Evolutionary conservation across 352 stramenopile species (phyloP), one percentile per base, ranked within the genome.

Genomic region (Phytophthora pisi): DNA sequence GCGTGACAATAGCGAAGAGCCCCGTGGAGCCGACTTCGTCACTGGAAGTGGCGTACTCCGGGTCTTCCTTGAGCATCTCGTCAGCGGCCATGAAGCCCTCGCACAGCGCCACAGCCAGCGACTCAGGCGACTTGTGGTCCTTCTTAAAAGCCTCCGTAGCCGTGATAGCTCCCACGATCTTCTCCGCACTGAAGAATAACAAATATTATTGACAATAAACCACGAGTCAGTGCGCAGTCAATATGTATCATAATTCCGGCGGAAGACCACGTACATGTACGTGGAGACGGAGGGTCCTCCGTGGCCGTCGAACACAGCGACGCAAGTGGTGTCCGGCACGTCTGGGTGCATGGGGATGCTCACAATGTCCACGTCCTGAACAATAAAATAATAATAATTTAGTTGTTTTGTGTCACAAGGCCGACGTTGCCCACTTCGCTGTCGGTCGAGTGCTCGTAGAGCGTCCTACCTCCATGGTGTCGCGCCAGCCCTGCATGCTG

Each of bases 221-320:
- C 31, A 38, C 28, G 52, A 65, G 57, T 59, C 24, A 59, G 42
- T n/a, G 13, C 4, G 56, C 9, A 16, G 26, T 18, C 7, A 54
- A 62, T 55, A 3, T 51, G n/a, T 20, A 26, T 68, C 11, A 28
- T 26, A 43, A 20, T 43, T 51, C 4, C 9, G 4, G 2, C 34
- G 28, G 20, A 45, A 46, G 13, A 18, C 28, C 30, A 74, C 83
- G 50, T 82, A 95, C 86, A 91, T 82, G 36, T 75, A 87, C 13
- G 79, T 74, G 2, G 89, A 92, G 70, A 95, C 78, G 20, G 77
- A 46, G 9, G 83, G 66, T 15, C 89, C 89, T 45, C 89, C 89
- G 49, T 96, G 89, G 54, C 89, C 89, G 57, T 96, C 89, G 63
- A 96, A 96, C 34, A 96, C 83, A 18, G 80, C 89, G 49, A 96